These are phyloP conservation scores for Hypericum perforatum DNA, from an alignment of 345 rosid genomes.

Conservation along the genomic window DNA sequence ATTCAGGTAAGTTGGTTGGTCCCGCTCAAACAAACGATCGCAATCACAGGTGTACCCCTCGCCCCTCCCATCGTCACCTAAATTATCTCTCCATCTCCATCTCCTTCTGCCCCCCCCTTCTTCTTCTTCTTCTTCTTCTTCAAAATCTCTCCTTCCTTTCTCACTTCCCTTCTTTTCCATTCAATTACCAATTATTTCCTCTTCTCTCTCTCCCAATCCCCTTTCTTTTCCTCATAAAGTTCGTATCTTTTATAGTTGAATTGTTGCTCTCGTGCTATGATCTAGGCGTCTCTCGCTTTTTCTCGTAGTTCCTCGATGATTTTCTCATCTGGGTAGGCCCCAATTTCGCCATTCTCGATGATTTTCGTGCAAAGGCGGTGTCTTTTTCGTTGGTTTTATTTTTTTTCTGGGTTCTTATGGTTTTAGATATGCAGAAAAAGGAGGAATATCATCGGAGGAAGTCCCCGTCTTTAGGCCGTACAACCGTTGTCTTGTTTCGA, in stretches of 20 bases:
- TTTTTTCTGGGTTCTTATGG: conserved; percentile 8
- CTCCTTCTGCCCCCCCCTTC: conserved; percentile 5
- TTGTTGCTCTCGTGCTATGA: too few relatives aligned
- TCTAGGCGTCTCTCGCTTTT: too few relatives aligned
- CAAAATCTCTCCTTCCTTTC: neutral
- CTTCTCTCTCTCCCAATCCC: neutral
- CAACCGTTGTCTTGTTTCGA: neutral
- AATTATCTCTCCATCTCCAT: neutral
- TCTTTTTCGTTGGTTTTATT: neutral
- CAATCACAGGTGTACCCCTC: conserved; percentile 37
- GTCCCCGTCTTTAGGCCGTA: neutral
- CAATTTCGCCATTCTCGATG: neutral
- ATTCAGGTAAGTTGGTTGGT: conserved; percentile 24
- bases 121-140: neutral
- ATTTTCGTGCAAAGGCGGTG: neutral
- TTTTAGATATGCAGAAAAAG: conserved; percentile 6
- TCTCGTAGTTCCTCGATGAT: neutral
- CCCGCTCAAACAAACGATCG: conserved; percentile 41
- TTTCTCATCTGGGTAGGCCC: conserved; percentile 14
- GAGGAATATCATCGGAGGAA: neutral
- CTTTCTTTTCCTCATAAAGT: too few relatives aligned
- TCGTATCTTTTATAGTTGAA: too few relatives aligned
- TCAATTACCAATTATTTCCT: neutral
- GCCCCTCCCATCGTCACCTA: conserved; percentile 4
- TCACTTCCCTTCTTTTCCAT: neutral